These are phyloP conservation scores for Rhipidocladum racemiflorum DNA, from an alignment of 176 grass and related monocot species.

Conservation along the genomic window DNA sequence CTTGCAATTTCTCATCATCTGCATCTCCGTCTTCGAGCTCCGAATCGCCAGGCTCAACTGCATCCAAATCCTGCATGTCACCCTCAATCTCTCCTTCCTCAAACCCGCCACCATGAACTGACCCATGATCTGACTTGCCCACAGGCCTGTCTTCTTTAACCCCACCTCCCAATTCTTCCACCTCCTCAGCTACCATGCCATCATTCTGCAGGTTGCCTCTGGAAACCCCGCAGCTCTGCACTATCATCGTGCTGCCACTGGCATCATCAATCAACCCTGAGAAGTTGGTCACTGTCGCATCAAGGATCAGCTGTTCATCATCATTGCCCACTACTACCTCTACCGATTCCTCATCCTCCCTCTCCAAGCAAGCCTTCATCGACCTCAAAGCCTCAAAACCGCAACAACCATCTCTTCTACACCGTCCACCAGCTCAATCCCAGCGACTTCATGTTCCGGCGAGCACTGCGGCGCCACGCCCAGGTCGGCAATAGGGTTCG, in stretches of 20 bases:
- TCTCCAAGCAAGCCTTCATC: constrained; percentile 33
- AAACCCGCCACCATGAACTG: constrained; percentile 29
- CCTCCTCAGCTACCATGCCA: constrained; percentile 27
- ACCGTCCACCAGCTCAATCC: not conserved
- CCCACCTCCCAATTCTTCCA: constrained; percentile 12
- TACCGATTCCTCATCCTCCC: constrained; percentile 10
- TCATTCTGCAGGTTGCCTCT: constrained; percentile 19
- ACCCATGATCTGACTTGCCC: constrained; percentile 5
- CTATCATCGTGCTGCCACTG: not conserved
- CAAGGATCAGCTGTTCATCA: constrained; percentile 27
- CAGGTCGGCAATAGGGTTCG: constrained; percentile 14
- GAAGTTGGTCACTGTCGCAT: constrained; percentile 51
- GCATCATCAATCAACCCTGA: constrained; percentile 48
- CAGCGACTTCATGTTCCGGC: not conserved
- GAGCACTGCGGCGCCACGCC: not conserved
- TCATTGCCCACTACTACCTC: constrained; percentile 20
- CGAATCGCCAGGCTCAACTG: constrained; percentile 24
- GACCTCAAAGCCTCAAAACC: constrained; percentile 41
- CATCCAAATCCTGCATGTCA: constrained; percentile 49
- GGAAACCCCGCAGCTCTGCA: not conserved
- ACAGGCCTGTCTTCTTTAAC: constrained; percentile 7
- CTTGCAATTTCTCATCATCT: constrained; percentile 40
- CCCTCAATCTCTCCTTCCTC: constrained; percentile 95
- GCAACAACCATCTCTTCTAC: not conserved
- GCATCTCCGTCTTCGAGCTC: constrained; percentile 30